Conservation (phyloP, 192 early-diverging fungal species). For the Hyaloraphidium curvatum region DNA sequence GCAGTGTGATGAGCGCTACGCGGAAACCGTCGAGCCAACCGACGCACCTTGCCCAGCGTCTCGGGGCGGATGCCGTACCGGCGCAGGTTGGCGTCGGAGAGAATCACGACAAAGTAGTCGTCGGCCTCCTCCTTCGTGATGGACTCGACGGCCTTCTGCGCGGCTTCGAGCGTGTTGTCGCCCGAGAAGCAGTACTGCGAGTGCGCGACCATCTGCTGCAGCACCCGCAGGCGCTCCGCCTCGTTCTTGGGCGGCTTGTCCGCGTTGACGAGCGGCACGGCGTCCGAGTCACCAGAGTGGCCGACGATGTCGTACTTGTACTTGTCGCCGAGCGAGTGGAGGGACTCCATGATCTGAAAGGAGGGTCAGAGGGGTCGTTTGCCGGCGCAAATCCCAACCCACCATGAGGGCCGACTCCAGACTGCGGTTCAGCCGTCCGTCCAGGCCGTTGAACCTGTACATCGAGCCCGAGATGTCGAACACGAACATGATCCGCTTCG, state of each 20-base stretch:
- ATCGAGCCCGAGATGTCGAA: conserved; percentile 60
- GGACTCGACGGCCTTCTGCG: conserved; percentile 38
- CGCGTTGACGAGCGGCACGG: conserved; percentile 45
- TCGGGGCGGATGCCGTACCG: conserved; percentile 57
- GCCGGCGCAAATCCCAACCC: too few species aligned
- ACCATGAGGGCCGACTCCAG: conserved; percentile 23
- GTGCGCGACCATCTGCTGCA: conserved; percentile 50
- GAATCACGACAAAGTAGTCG: conserved; percentile 55
- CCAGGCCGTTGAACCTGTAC: conserved; percentile 12
- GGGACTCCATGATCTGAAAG: conserved; percentile 12
- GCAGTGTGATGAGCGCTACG: too few species aligned
- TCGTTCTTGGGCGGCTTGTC: conserved; percentile 54
- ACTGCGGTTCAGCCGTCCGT: conserved; percentile 17
- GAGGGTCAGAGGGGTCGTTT: background rate
- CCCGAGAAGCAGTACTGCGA: conserved; percentile 60
- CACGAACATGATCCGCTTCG: conserved; percentile 57
- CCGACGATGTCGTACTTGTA: conserved; percentile 55
- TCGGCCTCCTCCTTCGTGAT: conserved; percentile 52
- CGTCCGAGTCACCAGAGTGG: conserved; percentile 53
- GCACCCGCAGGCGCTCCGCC: conserved; percentile 45
- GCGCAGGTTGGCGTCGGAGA: conserved; percentile 61
- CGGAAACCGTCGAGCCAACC: conserved; percentile 15
- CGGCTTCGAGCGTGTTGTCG: conserved; percentile 53
- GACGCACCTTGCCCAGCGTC: background rate
- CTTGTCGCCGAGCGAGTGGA: conserved; percentile 55